Conservation (phyloP, 177 flowering plant species). For the Vitis hybrid region DNA sequence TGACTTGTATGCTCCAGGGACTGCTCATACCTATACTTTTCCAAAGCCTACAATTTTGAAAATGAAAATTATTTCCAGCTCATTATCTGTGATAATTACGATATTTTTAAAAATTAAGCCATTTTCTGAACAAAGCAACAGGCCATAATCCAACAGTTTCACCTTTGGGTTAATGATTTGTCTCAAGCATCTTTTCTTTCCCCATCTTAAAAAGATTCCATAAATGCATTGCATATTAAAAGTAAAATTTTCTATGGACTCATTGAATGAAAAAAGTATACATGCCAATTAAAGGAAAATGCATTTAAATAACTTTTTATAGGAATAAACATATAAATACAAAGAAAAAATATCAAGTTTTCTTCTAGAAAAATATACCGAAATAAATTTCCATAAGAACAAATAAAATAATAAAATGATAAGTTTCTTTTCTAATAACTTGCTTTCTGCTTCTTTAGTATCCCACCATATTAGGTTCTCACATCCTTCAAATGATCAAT, state of each 20-base stretch:
- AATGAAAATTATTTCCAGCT: background rate
- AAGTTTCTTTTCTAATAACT: too few relatives aligned
- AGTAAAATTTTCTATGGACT: background rate
- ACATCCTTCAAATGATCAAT: too few relatives aligned
- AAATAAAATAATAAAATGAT: too few relatives aligned
- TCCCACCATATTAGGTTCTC: too few relatives aligned
- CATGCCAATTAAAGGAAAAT: too few relatives aligned
- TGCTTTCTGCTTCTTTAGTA: too few relatives aligned
- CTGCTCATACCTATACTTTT: conserved; percentile 69
- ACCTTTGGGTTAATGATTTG: background rate
- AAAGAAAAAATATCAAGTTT: too few relatives aligned
- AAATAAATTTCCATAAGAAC: too few relatives aligned
- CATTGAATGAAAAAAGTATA: too few relatives aligned
- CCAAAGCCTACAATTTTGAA: conserved; percentile 68
- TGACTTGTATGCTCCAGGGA: conserved; percentile 92
- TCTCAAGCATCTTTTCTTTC: background rate
- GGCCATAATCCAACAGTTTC: background rate
- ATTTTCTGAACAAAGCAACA: background rate
- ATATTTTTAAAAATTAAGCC: background rate
- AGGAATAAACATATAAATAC: too few relatives aligned
- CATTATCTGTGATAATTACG: background rate
- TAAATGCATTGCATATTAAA: background rate
- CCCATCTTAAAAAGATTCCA: background rate
- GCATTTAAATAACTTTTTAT: too few relatives aligned
- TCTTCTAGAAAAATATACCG: too few relatives aligned